Evolutionary conservation across 495 filamentous ascomycete genomes (phyloP).

Genomic region (Parathielavia hyrcaniae): DNA sequence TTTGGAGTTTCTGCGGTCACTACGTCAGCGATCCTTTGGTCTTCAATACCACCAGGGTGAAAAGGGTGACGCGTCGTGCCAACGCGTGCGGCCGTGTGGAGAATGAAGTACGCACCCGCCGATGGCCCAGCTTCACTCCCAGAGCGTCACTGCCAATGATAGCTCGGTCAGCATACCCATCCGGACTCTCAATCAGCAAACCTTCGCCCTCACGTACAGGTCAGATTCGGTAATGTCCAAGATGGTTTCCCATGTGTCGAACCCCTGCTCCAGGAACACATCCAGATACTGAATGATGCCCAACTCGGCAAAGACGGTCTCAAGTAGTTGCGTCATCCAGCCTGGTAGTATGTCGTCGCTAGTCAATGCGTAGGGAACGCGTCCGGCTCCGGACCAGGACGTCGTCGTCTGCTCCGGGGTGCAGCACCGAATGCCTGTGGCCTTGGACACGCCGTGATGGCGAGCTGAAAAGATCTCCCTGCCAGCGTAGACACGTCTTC

Average conservation of each 20-base stretch:
- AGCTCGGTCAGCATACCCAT: slow-evolving; percentile 14
- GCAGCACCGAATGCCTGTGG: background rate
- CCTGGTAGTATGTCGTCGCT: background rate
- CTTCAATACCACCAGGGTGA: background rate
- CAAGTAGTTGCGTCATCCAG: slow-evolving; percentile 45
- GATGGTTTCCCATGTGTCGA: slow-evolving; percentile 75
- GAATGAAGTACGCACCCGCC: slow-evolving; percentile 55
- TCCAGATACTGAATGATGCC: slow-evolving; percentile 68
- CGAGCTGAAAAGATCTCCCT: background rate
- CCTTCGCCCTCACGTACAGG: slow-evolving; percentile 47
- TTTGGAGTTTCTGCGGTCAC: slow-evolving; percentile 44
- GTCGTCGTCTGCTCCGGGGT: background rate
- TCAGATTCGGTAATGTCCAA: slow-evolving; percentile 76
- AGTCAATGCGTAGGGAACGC: background rate
- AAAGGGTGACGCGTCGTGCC: background rate
- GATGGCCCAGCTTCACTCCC: slow-evolving; percentile 70
- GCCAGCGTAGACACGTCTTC: background rate
- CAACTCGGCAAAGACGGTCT: slow-evolving; percentile 57
- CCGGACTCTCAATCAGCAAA: background rate
- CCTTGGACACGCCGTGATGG: background rate
- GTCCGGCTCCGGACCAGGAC: background rate
- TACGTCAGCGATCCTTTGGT: background rate
- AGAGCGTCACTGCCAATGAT: slow-evolving; percentile 50
- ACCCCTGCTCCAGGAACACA: slow-evolving; percentile 63
- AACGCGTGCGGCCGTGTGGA: background rate